Conservation (phyloP, 202 grass and related monocot species). For the Dendrocalamus latiflorus region DNA sequence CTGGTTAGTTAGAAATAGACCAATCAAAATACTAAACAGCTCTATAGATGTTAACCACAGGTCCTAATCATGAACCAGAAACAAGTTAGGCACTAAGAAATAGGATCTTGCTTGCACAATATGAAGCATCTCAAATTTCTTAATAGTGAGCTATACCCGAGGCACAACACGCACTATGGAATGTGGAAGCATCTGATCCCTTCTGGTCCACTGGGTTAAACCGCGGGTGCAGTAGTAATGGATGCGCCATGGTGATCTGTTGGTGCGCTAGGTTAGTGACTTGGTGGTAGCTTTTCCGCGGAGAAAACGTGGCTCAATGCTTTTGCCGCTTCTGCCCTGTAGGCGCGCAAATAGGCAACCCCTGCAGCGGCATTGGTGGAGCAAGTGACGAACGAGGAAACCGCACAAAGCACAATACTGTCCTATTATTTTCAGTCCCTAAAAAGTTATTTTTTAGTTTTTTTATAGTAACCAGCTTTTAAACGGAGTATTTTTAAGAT, state of each 20-base stretch:
- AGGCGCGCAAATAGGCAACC: not conserved
- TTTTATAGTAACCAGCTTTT: too few relatives aligned
- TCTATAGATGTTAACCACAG: not conserved
- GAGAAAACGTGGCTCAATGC: slow-evolving; percentile 27
- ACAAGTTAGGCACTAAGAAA: not conserved
- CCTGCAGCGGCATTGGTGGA: slow-evolving; percentile 23
- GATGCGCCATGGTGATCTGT: not conserved
- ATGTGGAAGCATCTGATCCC: slow-evolving; percentile 38
- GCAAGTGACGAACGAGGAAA: slow-evolving; percentile 26
- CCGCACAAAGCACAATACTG: slow-evolving; percentile 22
- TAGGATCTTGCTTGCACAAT: not conserved
- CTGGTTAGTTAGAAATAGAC: not conserved
- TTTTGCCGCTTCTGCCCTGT: slow-evolving; percentile 5
- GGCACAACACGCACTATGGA: not conserved
- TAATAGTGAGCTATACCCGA: slow-evolving; percentile 2
- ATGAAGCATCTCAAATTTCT: slow-evolving; percentile 28
- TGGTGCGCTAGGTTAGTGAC: not conserved
- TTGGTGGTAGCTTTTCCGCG: slow-evolving; percentile 14
- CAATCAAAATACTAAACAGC: not conserved
- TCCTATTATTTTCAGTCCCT: too few relatives aligned
- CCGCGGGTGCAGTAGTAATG: not conserved
- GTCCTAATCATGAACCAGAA: not conserved
- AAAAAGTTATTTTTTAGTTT: too few relatives aligned
- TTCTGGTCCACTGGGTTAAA: not conserved
- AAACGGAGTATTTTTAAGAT: too few relatives aligned